These are phyloP conservation scores for Hymenoscyphus occultus DNA, from an alignment of 2,329 filamentous ascomycete genomes.

Conservation along the genomic window DNA sequence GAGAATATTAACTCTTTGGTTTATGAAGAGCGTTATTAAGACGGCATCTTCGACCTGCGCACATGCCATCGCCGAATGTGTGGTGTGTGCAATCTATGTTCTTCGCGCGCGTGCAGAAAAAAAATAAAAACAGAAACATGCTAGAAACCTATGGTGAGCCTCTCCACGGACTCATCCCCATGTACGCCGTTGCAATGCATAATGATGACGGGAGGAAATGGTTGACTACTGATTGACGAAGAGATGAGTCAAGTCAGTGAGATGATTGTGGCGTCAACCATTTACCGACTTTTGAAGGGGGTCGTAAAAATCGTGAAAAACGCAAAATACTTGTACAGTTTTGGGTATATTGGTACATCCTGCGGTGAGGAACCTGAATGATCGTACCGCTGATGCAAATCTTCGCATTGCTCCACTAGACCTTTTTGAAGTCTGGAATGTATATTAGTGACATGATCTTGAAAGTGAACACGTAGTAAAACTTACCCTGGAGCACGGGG, in stretches of 20 bases:
- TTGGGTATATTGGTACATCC: conserved; percentile 33
- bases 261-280: conserved; percentile 17
- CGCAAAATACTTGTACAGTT: conserved; percentile 35
- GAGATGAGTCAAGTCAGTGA: conserved; percentile 24
- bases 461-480: background rate
- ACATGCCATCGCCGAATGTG: conserved; percentile 40
- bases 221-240: conserved; percentile 28
- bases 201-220: conserved; percentile 23
- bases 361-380: conserved; percentile 25
- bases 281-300: conserved; percentile 30
- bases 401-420: conserved; percentile 31
- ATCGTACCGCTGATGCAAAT: conserved; percentile 34
- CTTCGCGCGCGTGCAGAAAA: conserved; percentile 22
- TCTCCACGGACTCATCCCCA: conserved; percentile 25
- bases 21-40: conserved; percentile 36
- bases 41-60: conserved; percentile 43
- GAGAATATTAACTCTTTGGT: conserved; percentile 15
- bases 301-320: conserved; percentile 34
- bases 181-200: conserved; percentile 37
- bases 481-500: conserved; percentile 81
- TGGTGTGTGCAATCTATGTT: conserved; percentile 37
- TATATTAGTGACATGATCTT: conserved; percentile 21
- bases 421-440: conserved; percentile 38
- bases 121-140: conserved; percentile 26
- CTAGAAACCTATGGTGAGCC: conserved; percentile 29